Evolutionary conservation across 139 green algal species (phyloP), one percentile per base, ranked within the genome.

Genomic region (Coelastrella sp.): DNA sequence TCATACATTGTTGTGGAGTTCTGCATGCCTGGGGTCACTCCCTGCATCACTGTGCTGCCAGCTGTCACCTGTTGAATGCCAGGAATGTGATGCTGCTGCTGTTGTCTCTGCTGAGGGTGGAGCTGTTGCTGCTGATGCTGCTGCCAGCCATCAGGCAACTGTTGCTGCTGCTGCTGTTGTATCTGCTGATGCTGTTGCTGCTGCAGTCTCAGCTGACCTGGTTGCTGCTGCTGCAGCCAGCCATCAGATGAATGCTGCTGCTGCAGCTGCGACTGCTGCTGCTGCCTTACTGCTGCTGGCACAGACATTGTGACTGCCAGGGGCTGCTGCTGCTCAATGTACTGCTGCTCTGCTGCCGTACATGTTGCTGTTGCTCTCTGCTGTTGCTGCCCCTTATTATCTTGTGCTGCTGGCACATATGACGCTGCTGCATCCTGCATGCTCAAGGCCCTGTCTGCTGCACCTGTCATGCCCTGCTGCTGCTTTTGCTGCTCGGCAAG

Each of bases 131-230:
- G n/a, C n/a, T n/a, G n/a, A n/a, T n/a, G n/a, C n/a, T n/a, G n/a
- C n/a, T n/a, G n/a, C n/a, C n/a, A n/a, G n/a, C n/a, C n/a, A n/a
- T n/a, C n/a, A n/a, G n/a, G n/a, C n/a, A n/a, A n/a, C n/a, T n/a
- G n/a, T n/a, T n/a, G n/a, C 43, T 50, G 66, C 66, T 25, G 53
- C 21, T 9, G 7, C 27, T 15, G 17, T 21, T 72, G 68, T 38
- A 34, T 37, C 23, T 79, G 72, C 72, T 79, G 72, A n/a, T 79
- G 71, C 71, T 79, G 71, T 35, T 41, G 13, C 27, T 43, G 53
- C 53, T 64, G 53, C 3, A n/a, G 53, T 27, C 21, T n/a, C 6
- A 11, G 0, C 13, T 57, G 13, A 15, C 13, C 48, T 15, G 11
- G 53, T 21, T 79, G 72, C 71, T 62, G 25, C 6, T n/a, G 53